phyloP scores from a whole-genome alignment of 139 green algal species.

The Limnomonas spitsbergensis region DNA sequence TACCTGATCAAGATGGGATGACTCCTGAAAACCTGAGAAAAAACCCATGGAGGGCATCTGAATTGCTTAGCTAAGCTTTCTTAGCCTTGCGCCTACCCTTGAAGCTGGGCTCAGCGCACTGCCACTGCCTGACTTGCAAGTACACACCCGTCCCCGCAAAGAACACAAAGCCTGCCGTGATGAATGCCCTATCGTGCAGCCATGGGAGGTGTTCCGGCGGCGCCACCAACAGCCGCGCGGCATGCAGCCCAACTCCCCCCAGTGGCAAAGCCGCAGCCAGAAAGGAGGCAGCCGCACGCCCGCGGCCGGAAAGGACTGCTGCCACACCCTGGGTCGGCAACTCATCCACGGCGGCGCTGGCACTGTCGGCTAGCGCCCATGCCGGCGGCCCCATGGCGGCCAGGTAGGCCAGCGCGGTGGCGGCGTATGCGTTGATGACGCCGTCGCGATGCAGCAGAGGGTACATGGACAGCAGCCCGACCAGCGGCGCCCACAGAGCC shows the following conservation, averaged over 20 bases:
- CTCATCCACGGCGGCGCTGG: too few relatives aligned
- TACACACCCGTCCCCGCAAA: conserved; percentile 13
- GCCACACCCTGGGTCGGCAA: neutral
- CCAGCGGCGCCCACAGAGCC: conserved; percentile 50
- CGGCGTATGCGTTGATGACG: conserved; percentile 65
- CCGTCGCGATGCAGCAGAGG: conserved; percentile 86
- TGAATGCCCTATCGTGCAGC: conserved; percentile 58
- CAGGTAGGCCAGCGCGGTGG: conserved; percentile 36
- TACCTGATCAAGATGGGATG: too few relatives aligned
- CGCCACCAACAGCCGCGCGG: conserved; percentile 19
- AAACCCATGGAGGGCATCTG: too few relatives aligned
- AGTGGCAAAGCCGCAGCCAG: neutral
- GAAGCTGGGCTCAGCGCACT: neutral
- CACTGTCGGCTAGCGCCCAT: too few relatives aligned
- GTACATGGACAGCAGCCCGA: conserved; percentile 82
- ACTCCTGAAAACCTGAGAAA: too few relatives aligned
- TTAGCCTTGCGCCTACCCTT: too few relatives aligned
- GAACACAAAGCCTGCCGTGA: conserved; percentile 51
- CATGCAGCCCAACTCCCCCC: conserved; percentile 34
- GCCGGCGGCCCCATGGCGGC: conserved; percentile 15
- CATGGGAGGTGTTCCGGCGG: conserved; percentile 48
- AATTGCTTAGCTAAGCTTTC: too few relatives aligned
- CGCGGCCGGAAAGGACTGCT: neutral
- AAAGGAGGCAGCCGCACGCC: neutral
- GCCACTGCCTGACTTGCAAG: conserved; percentile 19